Evolutionary conservation across 2,329 filamentous ascomycete species (phyloP), one percentile per base, ranked within the genome.

Genomic region (Nemania abortiva): DNA sequence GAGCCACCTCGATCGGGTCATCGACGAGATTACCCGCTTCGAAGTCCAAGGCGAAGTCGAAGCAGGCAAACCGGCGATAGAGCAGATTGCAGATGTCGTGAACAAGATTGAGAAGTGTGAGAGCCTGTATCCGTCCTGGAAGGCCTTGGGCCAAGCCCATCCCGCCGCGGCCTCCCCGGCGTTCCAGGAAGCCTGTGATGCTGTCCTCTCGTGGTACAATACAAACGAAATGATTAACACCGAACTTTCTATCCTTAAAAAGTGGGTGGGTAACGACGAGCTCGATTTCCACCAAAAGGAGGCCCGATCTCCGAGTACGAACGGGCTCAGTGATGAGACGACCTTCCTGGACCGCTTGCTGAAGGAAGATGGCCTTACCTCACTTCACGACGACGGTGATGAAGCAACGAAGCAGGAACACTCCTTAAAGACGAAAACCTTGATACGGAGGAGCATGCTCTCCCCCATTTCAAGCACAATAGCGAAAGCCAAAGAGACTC

Each of bases 181-280:
- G 34, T 99, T 95, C 81, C 86, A 88, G 70, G 91, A 95, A 70
- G 94, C 94, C 31, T 96, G 92, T 76, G 92, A 97, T 78, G 92
- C 95, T 57, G 91, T 99, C 73, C 90, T 97, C 70, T 91, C 95
- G 2, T 99, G 96, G 96, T 92, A 97, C 84, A 99, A 98, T 81
- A 98, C 95, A 60, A 98, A 95, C 37, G 91, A 95, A 78, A 90
- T 97, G 77, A 98, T 99, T 85, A 97, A 97, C 79, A 97, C 93
- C 2, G 93, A 99, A 80, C 88, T 99, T 68, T 90, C 90, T 15
- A 95, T 98, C 72, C 82, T 99, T 71, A 95, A 96, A 80, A 94
- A 92, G 71, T 99, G 96, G 96, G 96, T 99, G 29, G 96, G 96
- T 63, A 99, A 99, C 77, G 90, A 95, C 45, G 95, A 97, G 77